Base-by-base conservation (phyloP, 2,329 filamentous ascomycete genomes). In the Penicillium sp. region DNA sequence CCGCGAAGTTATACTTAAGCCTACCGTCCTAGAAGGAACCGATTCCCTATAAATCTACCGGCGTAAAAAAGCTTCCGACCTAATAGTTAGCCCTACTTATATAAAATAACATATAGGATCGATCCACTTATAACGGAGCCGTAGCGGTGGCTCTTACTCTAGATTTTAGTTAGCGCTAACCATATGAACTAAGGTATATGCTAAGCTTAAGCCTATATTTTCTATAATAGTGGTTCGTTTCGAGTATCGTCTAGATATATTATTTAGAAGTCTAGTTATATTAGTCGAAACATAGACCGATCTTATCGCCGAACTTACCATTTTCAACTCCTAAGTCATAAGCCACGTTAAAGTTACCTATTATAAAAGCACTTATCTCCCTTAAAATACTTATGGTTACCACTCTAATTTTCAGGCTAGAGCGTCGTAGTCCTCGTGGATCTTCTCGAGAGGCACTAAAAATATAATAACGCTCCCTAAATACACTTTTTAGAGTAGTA, bases 71-170 rank as follows among this genome's bases (percentile, higher is more conserved):
- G n/a, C 57, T 65, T 42, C 2, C 11, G 0, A 34, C 7, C 23
- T 23, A 53, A 47, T 44, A 39, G 10, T 58, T 26, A 56, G 44
- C 18, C 19, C 45, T 9, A 32, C 27, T 23, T 11, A 2, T 19
- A 16, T 10, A 38, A 38, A 23, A 36, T 38, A 47, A 42, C 38
- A 7, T 4, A 53, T 29, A 13, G 13, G 19, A 45, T 46, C 27
- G 10, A 53, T 47, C 42, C 23, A 23, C 23, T 23, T 48, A 65
- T 45, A 62, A 63, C 16, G 56, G 58, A 4, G 60, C 57, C 3
- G 61, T 55, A 9, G 63, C 54, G 7, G 56, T 65, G 10, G 60
- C 63, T 48, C 61, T 57, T 16, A 34, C 63, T 14, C 60, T 65
- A 46, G 14, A 47, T 16, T 35, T 35, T 1, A 29, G 18, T 36